Percentiles rank a stretch among this genome's conserved stretches.
These are phyloP conservation scores for Tetracentron sinense DNA, from an alignment of 164 flowering plant genomes.

Conservation along the genomic window DNA sequence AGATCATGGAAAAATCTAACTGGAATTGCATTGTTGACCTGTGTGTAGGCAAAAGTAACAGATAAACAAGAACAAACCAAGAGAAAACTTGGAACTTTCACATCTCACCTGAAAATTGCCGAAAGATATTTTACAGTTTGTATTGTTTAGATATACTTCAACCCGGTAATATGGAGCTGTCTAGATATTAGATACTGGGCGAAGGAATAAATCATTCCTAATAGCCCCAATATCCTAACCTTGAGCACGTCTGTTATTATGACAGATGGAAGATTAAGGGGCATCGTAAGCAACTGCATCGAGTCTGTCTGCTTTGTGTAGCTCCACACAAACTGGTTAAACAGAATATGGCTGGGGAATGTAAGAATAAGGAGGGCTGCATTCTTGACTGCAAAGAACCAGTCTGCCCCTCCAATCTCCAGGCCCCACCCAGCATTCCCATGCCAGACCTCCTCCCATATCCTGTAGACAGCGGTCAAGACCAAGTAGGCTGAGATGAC, in stretches of 20 bases:
- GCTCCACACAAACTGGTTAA: slow-evolving; percentile 94
- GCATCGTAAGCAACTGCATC: slow-evolving; percentile 62
- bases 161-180: slow-evolving; percentile 78
- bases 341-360: slow-evolving; percentile 89
- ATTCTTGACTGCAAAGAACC: slow-evolving; percentile 92
- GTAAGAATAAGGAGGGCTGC: slow-evolving; percentile 83
- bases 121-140: slow-evolving; percentile 17
- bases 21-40: no score
- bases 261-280: slow-evolving; percentile 79
- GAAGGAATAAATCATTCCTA: slow-evolving; percentile 85
- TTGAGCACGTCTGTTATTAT: slow-evolving; percentile 77
- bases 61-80: no score
- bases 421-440: slow-evolving; percentile 88
- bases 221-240: slow-evolving; percentile 73
- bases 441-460: slow-evolving; percentile 92
- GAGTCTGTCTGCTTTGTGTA: slow-evolving; percentile 64
- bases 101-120: slow-evolving; percentile 20
- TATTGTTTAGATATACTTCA: slow-evolving; percentile 76
- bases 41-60: no score
- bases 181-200: slow-evolving; percentile 89
- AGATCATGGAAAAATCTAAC: no score
- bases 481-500: slow-evolving; percentile 73
- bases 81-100: neutral
- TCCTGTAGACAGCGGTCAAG: slow-evolving; percentile 65
- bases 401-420: slow-evolving; percentile 88